phyloP scores from a whole-genome alignment of 495 filamentous ascomycete species.

The Podospora sp. region DNA sequence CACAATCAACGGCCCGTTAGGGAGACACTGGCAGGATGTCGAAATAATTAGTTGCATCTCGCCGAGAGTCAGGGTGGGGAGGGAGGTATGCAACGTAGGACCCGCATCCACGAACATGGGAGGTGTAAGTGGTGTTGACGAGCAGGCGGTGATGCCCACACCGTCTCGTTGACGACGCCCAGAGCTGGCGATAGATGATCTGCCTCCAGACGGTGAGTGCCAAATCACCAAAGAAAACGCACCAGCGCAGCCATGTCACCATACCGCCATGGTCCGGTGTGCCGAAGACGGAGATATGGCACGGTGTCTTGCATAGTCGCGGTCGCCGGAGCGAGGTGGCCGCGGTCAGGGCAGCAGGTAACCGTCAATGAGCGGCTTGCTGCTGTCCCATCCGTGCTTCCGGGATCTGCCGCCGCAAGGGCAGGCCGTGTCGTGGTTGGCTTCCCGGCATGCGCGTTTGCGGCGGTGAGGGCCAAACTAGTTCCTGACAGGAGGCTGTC shows the following conservation, averaged over 20 bases:
- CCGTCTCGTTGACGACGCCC: background rate
- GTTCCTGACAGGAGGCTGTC: background rate
- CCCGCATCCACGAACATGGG: background rate
- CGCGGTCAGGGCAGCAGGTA: background rate
- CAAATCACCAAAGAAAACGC: background rate
- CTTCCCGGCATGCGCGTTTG: background rate
- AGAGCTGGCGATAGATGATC: background rate
- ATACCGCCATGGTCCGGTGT: constrained; percentile 13
- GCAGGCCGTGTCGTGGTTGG: background rate
- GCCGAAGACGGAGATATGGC: constrained; percentile 16
- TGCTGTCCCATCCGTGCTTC: background rate
- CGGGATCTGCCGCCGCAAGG: background rate
- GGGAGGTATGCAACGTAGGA: background rate
- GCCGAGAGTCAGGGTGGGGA: background rate
- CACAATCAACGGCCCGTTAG: background rate
- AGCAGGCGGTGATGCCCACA: background rate
- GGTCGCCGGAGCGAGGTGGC: background rate
- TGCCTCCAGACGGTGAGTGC: constrained; percentile 2
- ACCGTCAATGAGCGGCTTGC: background rate
- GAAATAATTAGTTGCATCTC: background rate
- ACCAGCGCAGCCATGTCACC: constrained; percentile 7
- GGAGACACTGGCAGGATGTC: background rate
- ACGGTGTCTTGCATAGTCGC: background rate
- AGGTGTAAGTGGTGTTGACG: background rate
- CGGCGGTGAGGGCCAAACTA: background rate